phyloP scores from a whole-genome alignment of 805 yeast genomes.

The Saccharomyces jurei region DNA sequence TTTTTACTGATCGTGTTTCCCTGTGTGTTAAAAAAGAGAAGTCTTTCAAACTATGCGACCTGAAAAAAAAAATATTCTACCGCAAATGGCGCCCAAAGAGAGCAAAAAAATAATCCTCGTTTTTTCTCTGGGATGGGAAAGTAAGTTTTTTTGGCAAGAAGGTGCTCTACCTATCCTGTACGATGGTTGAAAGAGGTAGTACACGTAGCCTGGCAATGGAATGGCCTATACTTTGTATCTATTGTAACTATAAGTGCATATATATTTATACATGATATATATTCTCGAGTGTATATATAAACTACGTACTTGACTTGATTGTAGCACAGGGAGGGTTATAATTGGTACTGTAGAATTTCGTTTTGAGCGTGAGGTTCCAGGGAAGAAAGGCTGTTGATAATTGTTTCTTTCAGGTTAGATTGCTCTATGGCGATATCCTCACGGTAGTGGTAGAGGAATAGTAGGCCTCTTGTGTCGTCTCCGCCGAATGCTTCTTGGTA shows the following conservation, averaged over 20 bases:
- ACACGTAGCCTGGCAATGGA: not conserved
- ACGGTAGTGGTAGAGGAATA: slow-evolving; percentile 12
- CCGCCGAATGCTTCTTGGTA: slow-evolving; percentile 10
- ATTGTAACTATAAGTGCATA: no score
- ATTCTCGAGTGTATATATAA: not conserved
- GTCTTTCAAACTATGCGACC: not conserved
- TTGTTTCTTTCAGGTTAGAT: slow-evolving; percentile 12
- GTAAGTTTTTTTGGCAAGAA: not conserved
- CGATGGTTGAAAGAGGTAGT: not conserved
- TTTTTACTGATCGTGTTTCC: not conserved
- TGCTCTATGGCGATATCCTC: not conserved
- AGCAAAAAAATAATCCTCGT: not conserved
- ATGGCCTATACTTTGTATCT: not conserved
- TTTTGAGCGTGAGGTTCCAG: slow-evolving; percentile 23
- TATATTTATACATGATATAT: not conserved
- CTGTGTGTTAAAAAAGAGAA: not conserved
- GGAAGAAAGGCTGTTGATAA: slow-evolving; percentile 12
- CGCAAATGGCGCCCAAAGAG: not conserved
- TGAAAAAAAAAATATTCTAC: not conserved
- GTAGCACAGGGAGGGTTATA: slow-evolving; percentile 5
- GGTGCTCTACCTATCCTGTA: not conserved
- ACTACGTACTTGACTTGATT: not conserved
- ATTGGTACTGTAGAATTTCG: slow-evolving; percentile 21
- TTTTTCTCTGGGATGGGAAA: not conserved
- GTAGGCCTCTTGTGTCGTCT: slow-evolving; percentile 11